phyloP scores from a whole-genome alignment of 208 protist species.

The Tritrichomonas musculus region DNA sequence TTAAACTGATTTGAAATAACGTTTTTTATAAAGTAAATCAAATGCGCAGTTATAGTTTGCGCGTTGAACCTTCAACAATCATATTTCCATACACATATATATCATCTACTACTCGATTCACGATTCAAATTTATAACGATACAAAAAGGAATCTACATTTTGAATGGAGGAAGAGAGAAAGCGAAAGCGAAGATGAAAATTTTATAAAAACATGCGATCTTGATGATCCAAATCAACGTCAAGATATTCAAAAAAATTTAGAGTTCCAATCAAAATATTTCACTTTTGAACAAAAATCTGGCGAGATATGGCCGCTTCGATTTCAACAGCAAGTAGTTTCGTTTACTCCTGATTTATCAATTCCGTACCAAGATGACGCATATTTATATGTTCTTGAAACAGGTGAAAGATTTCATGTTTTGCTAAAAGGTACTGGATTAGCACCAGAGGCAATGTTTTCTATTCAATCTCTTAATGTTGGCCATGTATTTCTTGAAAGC shows the following conservation, averaged over 20 bases:
- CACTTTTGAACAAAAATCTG: not conserved
- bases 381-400: constrained; percentile 24
- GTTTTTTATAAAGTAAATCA: not conserved
- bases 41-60: not conserved
- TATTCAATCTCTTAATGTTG: not conserved
- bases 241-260: not conserved
- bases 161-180: not conserved
- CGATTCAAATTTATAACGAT: not conserved
- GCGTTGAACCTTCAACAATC: not conserved
- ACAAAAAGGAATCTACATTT: not conserved
- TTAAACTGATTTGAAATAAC: not conserved
- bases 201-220: not conserved
- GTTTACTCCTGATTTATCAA: not conserved
- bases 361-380: not conserved
- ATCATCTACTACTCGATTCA: not conserved
- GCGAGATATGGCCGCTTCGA: not conserved
- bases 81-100: not conserved
- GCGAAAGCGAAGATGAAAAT: not conserved
- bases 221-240: not conserved
- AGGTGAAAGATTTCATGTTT: not conserved
- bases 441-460: not conserved
- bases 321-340: no score
- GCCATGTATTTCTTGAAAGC: not conserved
- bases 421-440: not conserved
- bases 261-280: not conserved